Evolutionary conservation across 139 green algal species (phyloP).

Genomic region (Gonium pectorale): DNA sequence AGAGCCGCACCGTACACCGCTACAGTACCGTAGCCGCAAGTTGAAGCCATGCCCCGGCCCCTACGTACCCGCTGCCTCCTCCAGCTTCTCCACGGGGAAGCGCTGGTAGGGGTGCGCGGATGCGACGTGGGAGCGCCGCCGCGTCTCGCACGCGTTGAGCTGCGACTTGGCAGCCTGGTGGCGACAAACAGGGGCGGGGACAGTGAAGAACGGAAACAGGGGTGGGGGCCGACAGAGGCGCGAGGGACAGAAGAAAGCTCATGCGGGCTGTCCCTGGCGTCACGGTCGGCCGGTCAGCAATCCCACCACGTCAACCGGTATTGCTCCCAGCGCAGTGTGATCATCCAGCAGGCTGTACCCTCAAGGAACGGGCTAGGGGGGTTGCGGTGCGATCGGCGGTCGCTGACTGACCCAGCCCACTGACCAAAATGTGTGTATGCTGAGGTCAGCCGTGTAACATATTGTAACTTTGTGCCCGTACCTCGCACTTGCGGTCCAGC

Average conservation of each 20-base stretch:
- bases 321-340: no score
- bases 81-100: constrained; percentile 29
- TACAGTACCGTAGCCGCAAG: not conserved
- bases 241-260: not conserved
- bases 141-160: not conserved
- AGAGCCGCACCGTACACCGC: no score
- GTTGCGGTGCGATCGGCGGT: not conserved
- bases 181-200: not conserved
- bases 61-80: not conserved
- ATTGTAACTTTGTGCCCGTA: not conserved
- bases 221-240: not conserved
- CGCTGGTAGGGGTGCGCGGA: constrained; percentile 28
- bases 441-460: not conserved
- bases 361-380: not conserved
- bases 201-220: not conserved
- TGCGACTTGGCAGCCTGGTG: not conserved
- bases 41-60: not conserved
- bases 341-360: not conserved
- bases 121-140: not conserved
- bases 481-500: not conserved
- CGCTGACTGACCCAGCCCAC: not conserved
- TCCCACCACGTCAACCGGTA: no score
- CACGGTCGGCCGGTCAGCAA: not conserved
- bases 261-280: not conserved
- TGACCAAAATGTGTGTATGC: not conserved